phyloP scores from a whole-genome alignment of 352 stramenopile genomes.

The Phytopythium sindhum region DNA sequence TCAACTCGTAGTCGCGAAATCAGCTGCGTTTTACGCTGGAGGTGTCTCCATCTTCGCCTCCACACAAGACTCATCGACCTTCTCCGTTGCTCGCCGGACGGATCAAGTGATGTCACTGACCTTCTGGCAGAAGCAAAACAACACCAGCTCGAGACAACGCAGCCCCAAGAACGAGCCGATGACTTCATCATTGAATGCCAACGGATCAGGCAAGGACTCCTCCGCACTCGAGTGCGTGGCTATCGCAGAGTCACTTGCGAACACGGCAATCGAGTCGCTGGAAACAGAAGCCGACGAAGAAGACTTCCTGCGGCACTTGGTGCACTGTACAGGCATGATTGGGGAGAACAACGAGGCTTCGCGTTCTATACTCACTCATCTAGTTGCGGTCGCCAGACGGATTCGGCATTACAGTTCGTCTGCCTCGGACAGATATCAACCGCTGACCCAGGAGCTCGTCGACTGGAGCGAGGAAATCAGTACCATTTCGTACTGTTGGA shows the following conservation, averaged over 20 bases:
- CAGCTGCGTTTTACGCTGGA: background rate
- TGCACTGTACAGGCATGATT: background rate
- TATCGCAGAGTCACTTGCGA: background rate
- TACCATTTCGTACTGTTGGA: conserved; percentile 53
- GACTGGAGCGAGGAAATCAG: conserved; percentile 32
- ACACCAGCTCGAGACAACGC: background rate
- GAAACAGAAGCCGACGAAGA: background rate
- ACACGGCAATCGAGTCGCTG: background rate
- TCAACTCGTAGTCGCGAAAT: background rate
- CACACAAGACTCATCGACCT: background rate
- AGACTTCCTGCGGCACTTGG: background rate
- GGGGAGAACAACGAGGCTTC: background rate
- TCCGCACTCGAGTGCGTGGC: background rate
- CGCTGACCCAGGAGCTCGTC: background rate
- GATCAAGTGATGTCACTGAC: background rate
- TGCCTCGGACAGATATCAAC: background rate
- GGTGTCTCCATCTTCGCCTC: background rate
- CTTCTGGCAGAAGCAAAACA: background rate
- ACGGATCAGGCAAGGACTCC: background rate
- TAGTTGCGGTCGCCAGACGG: background rate
- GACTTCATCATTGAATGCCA: background rate
- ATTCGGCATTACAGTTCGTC: background rate
- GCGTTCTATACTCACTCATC: background rate
- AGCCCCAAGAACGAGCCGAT: background rate
- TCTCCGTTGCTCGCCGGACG: background rate